Conservation (phyloP, 306 rosid genomes). For the Pterocarpus macrocarpus region DNA sequence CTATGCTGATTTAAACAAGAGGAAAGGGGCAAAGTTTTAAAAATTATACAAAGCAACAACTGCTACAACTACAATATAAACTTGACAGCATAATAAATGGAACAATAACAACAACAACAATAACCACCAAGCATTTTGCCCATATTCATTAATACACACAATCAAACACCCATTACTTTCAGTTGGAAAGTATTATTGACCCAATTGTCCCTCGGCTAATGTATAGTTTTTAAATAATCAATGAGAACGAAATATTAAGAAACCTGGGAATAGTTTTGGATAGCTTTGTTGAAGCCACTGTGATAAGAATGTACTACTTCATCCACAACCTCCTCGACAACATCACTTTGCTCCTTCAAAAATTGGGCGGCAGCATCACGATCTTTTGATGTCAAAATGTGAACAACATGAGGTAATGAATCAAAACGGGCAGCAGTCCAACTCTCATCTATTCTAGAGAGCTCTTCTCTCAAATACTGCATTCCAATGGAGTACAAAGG, state of each 20-base stretch:
- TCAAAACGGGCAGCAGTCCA: conserved; percentile 98
- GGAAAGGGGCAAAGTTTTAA: not conserved
- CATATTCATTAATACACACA: conserved; percentile 2
- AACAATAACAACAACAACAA: not conserved
- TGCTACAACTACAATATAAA: conserved; percentile 10
- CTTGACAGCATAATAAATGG: conserved; percentile 22
- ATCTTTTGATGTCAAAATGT: conserved; percentile 95
- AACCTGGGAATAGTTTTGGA: conserved; percentile 99
- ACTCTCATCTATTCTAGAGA: conserved; percentile 79
- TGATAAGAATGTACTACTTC: conserved; percentile 99
- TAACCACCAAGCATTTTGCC: not conserved
- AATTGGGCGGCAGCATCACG: conserved; percentile 81
- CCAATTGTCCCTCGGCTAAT: not conserved
- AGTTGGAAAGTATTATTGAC: conserved; percentile 9
- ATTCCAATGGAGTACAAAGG: conserved; percentile 48
- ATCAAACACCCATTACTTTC: conserved; percentile 15
- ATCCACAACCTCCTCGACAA: conserved; percentile 97
- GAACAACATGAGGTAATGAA: conserved; percentile 99
- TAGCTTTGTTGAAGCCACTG: conserved; percentile 96
- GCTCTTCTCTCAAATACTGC: conserved; percentile 90
- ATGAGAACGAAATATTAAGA: conserved; percentile 37
- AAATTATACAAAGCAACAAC: conserved; percentile 36
- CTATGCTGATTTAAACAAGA: conserved; percentile 25
- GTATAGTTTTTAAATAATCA: conserved; percentile 30
- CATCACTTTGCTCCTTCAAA: conserved; percentile 97